These are phyloP conservation scores for Leccinellum rugosiceps DNA, from an alignment of 768 basidiomycete genomes.

Conservation along the genomic window DNA sequence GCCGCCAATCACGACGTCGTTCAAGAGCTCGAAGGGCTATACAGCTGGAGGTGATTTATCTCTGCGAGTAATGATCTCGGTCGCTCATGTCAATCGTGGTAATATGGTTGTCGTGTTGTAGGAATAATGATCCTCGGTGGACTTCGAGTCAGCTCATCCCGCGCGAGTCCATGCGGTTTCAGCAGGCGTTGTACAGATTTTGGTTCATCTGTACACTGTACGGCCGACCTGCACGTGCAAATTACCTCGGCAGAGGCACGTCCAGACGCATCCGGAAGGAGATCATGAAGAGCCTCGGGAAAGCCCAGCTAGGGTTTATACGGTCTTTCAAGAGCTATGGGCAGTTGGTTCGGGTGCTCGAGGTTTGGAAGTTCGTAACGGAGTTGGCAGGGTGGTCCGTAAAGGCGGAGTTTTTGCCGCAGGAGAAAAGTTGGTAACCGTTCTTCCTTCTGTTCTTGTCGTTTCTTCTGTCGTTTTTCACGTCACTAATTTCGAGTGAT, in stretches of 20 bases:
- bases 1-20: conserved; percentile 15
- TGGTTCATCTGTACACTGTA: conserved; percentile 20
- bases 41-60: conserved; percentile 19
- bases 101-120: conserved; percentile 7
- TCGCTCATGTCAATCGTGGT: conserved; percentile 1
- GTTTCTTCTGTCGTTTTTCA: background rate
- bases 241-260: conserved; percentile 8
- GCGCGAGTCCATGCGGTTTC: conserved; percentile 34
- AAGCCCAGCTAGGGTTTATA: conserved; percentile 5
- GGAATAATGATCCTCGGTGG: conserved; percentile 37
- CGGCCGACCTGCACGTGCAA: conserved; percentile 10
- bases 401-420: conserved; percentile 4
- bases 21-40: conserved; percentile 12
- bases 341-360: background rate
- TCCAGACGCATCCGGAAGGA: conserved; percentile 1
- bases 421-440: conserved; percentile 4
- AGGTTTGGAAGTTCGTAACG: conserved; percentile 7
- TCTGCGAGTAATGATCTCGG: background rate
- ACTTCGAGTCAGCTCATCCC: conserved; percentile 26
- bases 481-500: background rate
- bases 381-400: conserved; percentile 10
- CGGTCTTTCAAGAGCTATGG: conserved; percentile 1
- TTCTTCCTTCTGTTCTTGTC: background rate
- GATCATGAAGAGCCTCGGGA: background rate
- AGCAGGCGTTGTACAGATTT: conserved; percentile 28